These are phyloP conservation scores for Debaryomycetaceae sp. DNA, from an alignment of 1,139 yeast genomes.

Conservation along the genomic window DNA sequence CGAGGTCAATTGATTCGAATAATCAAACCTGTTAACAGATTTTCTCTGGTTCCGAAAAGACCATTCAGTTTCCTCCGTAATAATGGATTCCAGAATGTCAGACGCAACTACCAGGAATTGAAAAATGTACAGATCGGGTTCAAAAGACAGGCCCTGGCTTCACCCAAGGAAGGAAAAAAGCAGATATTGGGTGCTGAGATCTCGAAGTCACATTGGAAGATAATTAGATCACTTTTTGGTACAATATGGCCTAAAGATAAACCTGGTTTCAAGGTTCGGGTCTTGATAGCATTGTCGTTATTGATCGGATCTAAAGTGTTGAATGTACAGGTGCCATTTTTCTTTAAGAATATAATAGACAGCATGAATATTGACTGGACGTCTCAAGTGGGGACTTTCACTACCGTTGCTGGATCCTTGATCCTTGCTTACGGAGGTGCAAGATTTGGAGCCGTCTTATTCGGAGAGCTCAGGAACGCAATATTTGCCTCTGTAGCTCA, in stretches of 20 bases:
- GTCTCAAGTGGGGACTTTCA: conserved; percentile 54
- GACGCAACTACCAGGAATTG: not conserved
- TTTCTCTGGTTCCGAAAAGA: not conserved
- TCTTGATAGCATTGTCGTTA: conserved; percentile 66
- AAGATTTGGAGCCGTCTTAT: conserved; percentile 87
- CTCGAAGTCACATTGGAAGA: conserved; percentile 54
- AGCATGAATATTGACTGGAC: conserved; percentile 91
- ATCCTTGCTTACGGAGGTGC: conserved; percentile 92
- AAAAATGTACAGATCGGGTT: not conserved
- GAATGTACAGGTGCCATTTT: conserved; percentile 95
- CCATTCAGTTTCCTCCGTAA: not conserved
- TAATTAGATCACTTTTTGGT: conserved; percentile 58
- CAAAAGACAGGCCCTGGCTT: conserved; percentile 16
- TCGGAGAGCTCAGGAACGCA: conserved; percentile 93
- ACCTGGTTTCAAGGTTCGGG: conserved; percentile 68
- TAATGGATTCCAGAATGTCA: not conserved
- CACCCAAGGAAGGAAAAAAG: conserved; percentile 17
- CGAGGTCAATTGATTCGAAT: not conserved
- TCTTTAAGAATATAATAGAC: conserved; percentile 85
- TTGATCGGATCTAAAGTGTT: conserved; percentile 77
- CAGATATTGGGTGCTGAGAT: conserved; percentile 22
- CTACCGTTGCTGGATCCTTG: conserved; percentile 66
- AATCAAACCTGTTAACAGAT: not conserved
- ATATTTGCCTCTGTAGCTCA: conserved; percentile 95
- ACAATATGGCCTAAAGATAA: conserved; percentile 92